Base-by-base conservation (phyloP, 129 eudicot genomes). In the Flaveria ramosissima region DNA sequence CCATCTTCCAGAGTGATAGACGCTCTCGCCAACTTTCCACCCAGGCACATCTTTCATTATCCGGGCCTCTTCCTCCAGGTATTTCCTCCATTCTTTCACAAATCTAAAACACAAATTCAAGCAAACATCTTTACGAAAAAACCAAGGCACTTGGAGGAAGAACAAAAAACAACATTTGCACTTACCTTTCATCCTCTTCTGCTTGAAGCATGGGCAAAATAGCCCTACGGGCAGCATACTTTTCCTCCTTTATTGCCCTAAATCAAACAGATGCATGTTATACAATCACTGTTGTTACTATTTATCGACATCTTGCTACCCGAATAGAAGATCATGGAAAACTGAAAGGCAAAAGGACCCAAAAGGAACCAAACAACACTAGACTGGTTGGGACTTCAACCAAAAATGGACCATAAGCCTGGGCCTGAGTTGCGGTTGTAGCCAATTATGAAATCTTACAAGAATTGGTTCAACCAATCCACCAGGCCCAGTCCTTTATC, bases 21-120 rank as follows among this genome's bases (percentile, higher is more conserved):
- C 98, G 24, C 76, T 93, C 80, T 93, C 97, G 50, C 98, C 98
- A 17, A 93, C 98, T 74, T 93, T 91, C 98, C 98, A 93, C 19
- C 98, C 98, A 12, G 98, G 98, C 72, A 93, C 98, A 50, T 93
- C 91, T 79, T 90, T 93, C 98, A 93, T 93, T 64, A 93, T 93
- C 17, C 98, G 68, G 20, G 97, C 97, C 84, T 93, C 98, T 42
- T 90, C 97, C 41, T 87, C 97, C 0, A 93, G 88, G 77, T 87
- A 87, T 79, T 89, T 93, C 83, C 50, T 91, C 98, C 98, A 90
- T 65, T 93, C 97, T 78, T 88, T 89, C 19, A 93, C 96, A 87
- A 93, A 93, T 84, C 98, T 93, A 70, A 57, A 78, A 1, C 62
- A 62, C 17, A 71, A 70, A 69, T 2, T 16, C 43, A 60, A 57